These are phyloP conservation scores for Lavandula angustifolia DNA, from an alignment of 257 asterid genomes.

Conservation along the genomic window DNA sequence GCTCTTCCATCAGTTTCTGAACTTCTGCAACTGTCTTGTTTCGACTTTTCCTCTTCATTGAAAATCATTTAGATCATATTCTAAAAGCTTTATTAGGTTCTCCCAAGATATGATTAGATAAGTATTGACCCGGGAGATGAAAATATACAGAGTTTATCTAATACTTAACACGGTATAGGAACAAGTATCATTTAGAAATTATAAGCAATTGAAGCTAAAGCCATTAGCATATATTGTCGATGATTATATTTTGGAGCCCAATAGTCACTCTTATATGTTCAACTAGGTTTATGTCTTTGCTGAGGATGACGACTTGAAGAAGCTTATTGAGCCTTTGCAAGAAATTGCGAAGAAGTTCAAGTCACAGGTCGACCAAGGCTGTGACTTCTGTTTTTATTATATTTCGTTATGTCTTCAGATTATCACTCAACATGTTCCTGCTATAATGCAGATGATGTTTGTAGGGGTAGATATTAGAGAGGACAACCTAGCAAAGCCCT, in stretches of 20 bases:
- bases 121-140: not conserved
- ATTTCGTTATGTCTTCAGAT: conserved; percentile 15
- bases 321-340: conserved; percentile 62
- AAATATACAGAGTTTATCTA: too few relatives aligned
- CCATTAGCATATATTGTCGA: conserved; percentile 16
- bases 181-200: too few relatives aligned
- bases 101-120: not conserved
- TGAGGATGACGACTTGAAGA: conserved; percentile 59
- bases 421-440: conserved; percentile 26
- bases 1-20: conserved; percentile 24
- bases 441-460: conserved; percentile 68
- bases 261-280: conserved; percentile 25
- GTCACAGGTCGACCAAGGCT: conserved; percentile 59
- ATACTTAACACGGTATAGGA: not conserved
- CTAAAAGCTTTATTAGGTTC: not conserved
- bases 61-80: not conserved
- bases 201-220: not conserved
- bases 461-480: conserved; percentile 70
- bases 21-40: conserved; percentile 19
- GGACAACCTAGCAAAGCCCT: conserved; percentile 90
- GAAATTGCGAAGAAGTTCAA: conserved; percentile 74
- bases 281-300: conserved; percentile 77
- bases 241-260: not conserved
- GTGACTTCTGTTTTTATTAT: conserved; percentile 12
- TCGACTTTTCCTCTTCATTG: conserved; percentile 5